These are phyloP conservation scores for Camellia lanceoleosa DNA, from an alignment of 148 eudicot genomes.

Conservation along the genomic window DNA sequence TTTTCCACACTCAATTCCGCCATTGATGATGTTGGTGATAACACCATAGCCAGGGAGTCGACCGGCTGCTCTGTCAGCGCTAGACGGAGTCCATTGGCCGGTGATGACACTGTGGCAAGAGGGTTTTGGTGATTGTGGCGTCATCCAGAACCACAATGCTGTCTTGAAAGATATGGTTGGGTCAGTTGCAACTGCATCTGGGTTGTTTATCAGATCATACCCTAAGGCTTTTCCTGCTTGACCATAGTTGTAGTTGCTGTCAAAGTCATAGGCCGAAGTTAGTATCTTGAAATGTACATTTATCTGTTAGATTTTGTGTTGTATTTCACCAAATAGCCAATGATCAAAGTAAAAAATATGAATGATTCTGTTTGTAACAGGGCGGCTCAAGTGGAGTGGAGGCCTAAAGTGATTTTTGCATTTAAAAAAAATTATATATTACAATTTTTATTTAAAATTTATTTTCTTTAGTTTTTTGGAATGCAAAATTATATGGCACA, in stretches of 20 bases:
- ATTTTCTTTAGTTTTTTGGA: too few relatives aligned
- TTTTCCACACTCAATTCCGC: conserved; percentile 29
- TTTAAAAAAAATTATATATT: too few relatives aligned
- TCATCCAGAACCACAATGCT: conserved; percentile 28
- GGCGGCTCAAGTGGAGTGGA: too few relatives aligned
- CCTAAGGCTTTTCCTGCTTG: conserved; percentile 7
- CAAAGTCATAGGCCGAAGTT: neutral
- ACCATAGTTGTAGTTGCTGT: conserved; percentile 41
- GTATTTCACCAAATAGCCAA: too few relatives aligned
- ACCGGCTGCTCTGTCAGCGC: neutral
- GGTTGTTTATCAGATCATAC: conserved; percentile 10
- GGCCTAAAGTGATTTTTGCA: too few relatives aligned
- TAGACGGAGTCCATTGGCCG: conserved; percentile 26
- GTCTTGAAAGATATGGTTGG: neutral
- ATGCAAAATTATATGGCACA: too few relatives aligned
- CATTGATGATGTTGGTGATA: conserved; percentile 33
- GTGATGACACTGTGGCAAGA: conserved; percentile 30
- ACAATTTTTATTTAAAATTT: too few relatives aligned
- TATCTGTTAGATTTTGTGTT: too few relatives aligned
- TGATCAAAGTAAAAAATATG: too few relatives aligned
- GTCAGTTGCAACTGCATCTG: conserved; percentile 13
- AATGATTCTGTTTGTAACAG: too few relatives aligned
- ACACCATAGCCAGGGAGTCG: conserved; percentile 26
- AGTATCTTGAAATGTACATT: neutral
- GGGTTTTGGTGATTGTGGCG: conserved; percentile 29